Base-by-base conservation (phyloP, 164 flowering plant species). In the Umbilicus rupestris region DNA sequence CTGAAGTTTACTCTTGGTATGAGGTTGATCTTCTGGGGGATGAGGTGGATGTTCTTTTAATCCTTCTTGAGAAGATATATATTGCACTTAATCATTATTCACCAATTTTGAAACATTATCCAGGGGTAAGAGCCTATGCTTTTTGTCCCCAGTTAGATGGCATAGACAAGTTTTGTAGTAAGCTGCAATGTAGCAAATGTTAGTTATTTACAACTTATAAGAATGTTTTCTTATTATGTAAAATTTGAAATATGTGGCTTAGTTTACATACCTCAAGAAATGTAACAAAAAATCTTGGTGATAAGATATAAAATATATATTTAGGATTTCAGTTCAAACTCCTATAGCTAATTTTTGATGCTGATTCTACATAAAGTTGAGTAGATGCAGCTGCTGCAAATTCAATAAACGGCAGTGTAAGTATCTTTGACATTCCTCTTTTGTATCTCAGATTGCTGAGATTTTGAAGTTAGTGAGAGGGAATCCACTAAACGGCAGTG, bases 1-100 rank as follows among this genome's bases (percentile, higher is more conserved):
- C 11, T 50, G 14, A 28, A n/a, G n/a, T n/a, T 67, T 55, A 4
- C 50, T 24, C 30, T 78, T 71, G 64, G 20, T 35, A 70, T 49
- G 82, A 94, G 97, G 97, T 94, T 71, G 99, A 94, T 84, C 82
- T 88, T 50, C 70, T 91, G 64, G 97, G 93, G 12, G 97, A 94
- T 75, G 83, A 94, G 72, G 96, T 91, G 68, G 99, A 91, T 67
- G 39, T 75, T 66, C 87, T 94, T 59, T 65, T 83, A 39, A 70
- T 83, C 70, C 88, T 94, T 68, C 88, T 89, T 39, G 92, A 87
- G 57, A 91, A 94, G 75, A 86, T 94, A 69, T 94, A 88, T 50
- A 82, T 91, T 42, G 96, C 85, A 15, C 96, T 94, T 64, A 90
- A 94, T 82, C 99, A 94, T 78, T 94, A 94, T 67, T 88, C 96